Evolutionary conservation across 495 filamentous ascomycete genomes (phyloP), one percentile per base, ranked within the genome.

Genomic region (Staphylotrichum longicolle): DNA sequence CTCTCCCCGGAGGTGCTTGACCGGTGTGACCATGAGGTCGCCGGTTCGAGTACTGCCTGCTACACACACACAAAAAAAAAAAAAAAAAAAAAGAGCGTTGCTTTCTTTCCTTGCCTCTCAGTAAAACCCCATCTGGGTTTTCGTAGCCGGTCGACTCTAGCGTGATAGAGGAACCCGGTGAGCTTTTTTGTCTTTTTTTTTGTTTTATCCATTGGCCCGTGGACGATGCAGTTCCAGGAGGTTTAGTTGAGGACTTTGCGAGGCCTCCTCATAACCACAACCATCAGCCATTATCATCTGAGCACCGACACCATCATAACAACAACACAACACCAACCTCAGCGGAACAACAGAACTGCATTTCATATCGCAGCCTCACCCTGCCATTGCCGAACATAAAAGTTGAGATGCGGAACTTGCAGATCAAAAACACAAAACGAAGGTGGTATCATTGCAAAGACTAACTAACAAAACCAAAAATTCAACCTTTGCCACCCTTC

Each of bases 391-490:
- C 20, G 20, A 27, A 27, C 20, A 27, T 27, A 27, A 27, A 27
- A 27, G 20, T 27, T 1, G 20, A 27, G 20, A 9, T 15, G 32
- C 9, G 4, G n/a, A 14, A 3, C 5, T 51, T 51, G 46, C 8
- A 48, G 20, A 27, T 27, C 0, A 27, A 32, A 51, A 27, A 41
- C 7, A 40, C 5, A 40, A 57, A 67, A 55, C 63, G 68, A 70
- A 60, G 49, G 68, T 70, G 68, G 65, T 69, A 66, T 69, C 61
- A 64, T 62, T 58, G 30, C 14, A 46, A 46, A 54, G 48, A 11
- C 7, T 11, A 35, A 9, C 53, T 39, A 49, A 57, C 11, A 39
- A 65, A 48, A 46, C 9, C 2, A 3, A 34, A n/a, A 52, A 27
- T 9, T 9, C 44, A 3, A n/a, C 11, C 11, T 46, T n/a, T 12